Evolutionary conservation across 345 rosid genomes (phyloP).

Genomic region (Eucalyptus lansdowneana): DNA sequence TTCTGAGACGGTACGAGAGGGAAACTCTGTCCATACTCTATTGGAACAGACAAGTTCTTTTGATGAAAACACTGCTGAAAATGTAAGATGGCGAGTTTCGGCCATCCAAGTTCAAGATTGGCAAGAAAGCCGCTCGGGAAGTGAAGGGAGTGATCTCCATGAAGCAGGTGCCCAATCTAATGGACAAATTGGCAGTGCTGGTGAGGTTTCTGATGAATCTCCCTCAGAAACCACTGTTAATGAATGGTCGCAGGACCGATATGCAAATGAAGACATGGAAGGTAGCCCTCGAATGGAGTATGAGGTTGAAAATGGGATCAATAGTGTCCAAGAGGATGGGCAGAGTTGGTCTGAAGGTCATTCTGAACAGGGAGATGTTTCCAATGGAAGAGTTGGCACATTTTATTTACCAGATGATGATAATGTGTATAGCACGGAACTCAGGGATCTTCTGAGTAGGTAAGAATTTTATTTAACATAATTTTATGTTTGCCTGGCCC

Average conservation of each 20-base stretch:
- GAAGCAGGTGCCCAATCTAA: conserved; percentile 21
- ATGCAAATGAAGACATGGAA: conserved; percentile 30
- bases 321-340: conserved; percentile 36
- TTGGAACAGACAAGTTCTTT: conserved; percentile 4
- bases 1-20: conserved; percentile 10
- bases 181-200: conserved; percentile 21
- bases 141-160: conserved; percentile 25
- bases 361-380: conserved; percentile 29
- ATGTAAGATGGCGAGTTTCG: conserved; percentile 10
- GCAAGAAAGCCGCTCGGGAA: conserved; percentile 22
- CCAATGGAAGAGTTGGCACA: conserved; percentile 30
- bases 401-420: conserved; percentile 54
- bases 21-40: conserved; percentile 1
- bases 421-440: conserved; percentile 49
- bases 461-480: background rate
- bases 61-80: conserved; percentile 16
- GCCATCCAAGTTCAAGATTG: conserved; percentile 14
- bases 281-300: conserved; percentile 14
- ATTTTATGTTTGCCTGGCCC: background rate
- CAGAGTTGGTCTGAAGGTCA: conserved; percentile 49
- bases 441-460: conserved; percentile 86
- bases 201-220: conserved; percentile 16
- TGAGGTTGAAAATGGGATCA: conserved; percentile 23
- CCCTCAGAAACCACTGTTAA: conserved; percentile 19
- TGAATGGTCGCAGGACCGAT: conserved; percentile 18